Base-by-base conservation (phyloP, 345 rosid genomes). In the Sisymbrium irio region DNA sequence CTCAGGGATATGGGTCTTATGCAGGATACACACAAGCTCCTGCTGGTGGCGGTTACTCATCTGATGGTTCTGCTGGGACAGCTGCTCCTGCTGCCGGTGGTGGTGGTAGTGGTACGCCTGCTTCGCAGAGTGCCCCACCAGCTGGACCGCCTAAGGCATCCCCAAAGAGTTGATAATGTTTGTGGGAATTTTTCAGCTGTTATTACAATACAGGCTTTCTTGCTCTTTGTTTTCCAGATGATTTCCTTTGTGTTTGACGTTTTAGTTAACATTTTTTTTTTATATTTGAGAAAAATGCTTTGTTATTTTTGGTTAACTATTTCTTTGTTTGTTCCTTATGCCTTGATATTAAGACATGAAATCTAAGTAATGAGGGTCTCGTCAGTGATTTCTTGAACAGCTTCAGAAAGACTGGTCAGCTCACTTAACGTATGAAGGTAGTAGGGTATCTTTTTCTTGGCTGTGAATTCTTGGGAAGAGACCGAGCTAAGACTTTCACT, bases 131-230 rank as follows among this genome's bases (percentile, higher is more conserved):
- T 50, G 83, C 57, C 42, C 91, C 85, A 67, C 88, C 76, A 39
- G 75, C 87, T 77, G 96, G 85, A 45, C 89, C 78, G 9, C 73
- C 90, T 2, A 88, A 95, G 57, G 76, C 91, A 20, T 93, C 98
- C 0, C 98, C 96, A 1, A 79, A 79, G 30, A 84, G 85, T 74
- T 88, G 73, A 82, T 72, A 14, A 11, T 42, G 62, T 27, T 42
- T n/a, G 28, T 27, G 60, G 28, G 32, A 45, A 62, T 47, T 14
- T 49, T 57, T 64, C 56, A 58, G 35, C 59, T 69, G 69, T 76
- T 69, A 62, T 18, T 22, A 46, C 71, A 37, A 6, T 36, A 69
- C 62, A 76, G 22, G 50, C 75, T 44, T 41, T 14, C 35, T 8
- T 25, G 45, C 28, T 35, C 28, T 27, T 14, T 35, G 55, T 30